Percentiles rank a stretch among this genome's conserved stretches.
Conservation (phyloP, 1,284 basidiomycete genomes). For the Peniophora sp. region DNA sequence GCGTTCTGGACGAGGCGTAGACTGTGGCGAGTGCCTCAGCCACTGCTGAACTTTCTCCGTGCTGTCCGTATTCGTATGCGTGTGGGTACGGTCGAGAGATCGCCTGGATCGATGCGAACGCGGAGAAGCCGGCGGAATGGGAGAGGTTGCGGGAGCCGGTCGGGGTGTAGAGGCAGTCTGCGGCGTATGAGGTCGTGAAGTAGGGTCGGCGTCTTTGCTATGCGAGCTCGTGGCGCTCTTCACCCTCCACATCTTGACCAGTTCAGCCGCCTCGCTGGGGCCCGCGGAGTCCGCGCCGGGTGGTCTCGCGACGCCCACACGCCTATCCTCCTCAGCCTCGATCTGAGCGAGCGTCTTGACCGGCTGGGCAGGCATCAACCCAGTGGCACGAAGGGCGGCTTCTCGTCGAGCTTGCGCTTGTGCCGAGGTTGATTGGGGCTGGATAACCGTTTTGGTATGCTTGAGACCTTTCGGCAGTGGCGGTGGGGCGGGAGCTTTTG, state of each 20-base stretch:
- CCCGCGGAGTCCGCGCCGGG: slow-evolving; percentile 4
- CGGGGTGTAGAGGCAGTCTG: not conserved
- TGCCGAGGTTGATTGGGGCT: no score
- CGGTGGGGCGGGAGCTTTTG: no score
- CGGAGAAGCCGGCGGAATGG: not conserved
- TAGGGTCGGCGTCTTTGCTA: not conserved
- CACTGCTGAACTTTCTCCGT: slow-evolving; percentile 2
- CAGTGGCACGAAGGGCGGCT: slow-evolving; percentile 18
- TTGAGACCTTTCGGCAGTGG: no score
- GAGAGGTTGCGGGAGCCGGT: not conserved
- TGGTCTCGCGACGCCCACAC: slow-evolving; percentile 13
- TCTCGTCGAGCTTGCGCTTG: no score
- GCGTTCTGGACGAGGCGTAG: not conserved
- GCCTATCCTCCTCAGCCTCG: slow-evolving; percentile 22
- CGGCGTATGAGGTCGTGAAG: not conserved
- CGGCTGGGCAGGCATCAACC: slow-evolving; percentile 18
- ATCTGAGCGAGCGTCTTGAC: slow-evolving; percentile 21
- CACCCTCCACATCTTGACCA: slow-evolving; percentile 13
- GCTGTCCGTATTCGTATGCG: not conserved
- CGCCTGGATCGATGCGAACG: not conserved
- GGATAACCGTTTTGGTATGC: no score
- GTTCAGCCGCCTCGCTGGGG: slow-evolving; percentile 19
- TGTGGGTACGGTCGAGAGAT: not conserved
- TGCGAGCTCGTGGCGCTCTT: slow-evolving; percentile 7
- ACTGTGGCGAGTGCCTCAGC: not conserved